A percentile compares a stretch with the other conserved stretches of the same genome.
phyloP scores from a whole-genome alignment of 352 stramenopile genomes.

The Pythium sukuiense region DNA sequence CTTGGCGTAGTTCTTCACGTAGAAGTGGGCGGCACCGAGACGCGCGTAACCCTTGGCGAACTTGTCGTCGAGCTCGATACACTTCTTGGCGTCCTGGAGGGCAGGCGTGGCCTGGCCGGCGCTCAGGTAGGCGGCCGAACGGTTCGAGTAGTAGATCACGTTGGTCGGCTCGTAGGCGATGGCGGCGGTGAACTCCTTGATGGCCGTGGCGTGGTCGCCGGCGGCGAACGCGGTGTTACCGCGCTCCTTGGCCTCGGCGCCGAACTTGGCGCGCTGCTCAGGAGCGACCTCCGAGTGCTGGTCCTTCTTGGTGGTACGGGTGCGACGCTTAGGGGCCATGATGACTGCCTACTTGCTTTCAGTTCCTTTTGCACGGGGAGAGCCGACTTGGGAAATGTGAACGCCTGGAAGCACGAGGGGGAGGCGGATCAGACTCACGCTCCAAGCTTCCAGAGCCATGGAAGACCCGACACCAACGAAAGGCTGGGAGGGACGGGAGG shows the following conservation, averaged over 20 bases:
- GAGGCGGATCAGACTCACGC: constrained; percentile 2
- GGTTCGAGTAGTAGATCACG: constrained; percentile 89
- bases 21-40: constrained; percentile 84
- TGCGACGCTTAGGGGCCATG: constrained; percentile 85
- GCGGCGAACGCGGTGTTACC: constrained; percentile 79
- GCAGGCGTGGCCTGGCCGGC: constrained; percentile 76
- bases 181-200: constrained; percentile 88
- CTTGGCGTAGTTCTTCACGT: constrained; percentile 90
- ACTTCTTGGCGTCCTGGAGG: constrained; percentile 85
- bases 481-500: constrained; percentile 9
- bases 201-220: constrained; percentile 76
- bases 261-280: constrained; percentile 72
- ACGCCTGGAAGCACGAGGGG: constrained; percentile 4
- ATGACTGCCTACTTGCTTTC: constrained; percentile 9
- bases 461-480: constrained; percentile 20
- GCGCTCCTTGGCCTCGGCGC: constrained; percentile 83
- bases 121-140: constrained; percentile 83
- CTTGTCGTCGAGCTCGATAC: constrained; percentile 82
- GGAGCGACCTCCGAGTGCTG: constrained; percentile 58
- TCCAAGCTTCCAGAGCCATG: background rate
- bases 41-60: constrained; percentile 88
- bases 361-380: constrained; percentile 26
- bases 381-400: constrained; percentile 45
- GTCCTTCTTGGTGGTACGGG: constrained; percentile 84
- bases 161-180: constrained; percentile 87